Conservation (phyloP, 2,329 filamentous ascomycete species). For the Penicillium polonicum region DNA sequence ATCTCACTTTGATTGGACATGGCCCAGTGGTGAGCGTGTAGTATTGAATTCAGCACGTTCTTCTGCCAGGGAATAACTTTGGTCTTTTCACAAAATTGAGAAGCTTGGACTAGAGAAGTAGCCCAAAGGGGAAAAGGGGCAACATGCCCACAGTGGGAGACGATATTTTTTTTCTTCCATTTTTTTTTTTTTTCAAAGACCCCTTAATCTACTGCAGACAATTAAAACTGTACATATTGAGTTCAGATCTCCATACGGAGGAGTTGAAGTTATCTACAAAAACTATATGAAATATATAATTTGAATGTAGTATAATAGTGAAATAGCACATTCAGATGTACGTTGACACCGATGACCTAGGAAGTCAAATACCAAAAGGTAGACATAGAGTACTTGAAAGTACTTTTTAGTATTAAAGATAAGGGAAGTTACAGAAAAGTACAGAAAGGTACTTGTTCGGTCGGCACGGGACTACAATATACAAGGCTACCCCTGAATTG, state of each 20-base stretch:
- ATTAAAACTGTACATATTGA: not conserved
- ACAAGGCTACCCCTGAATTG: slow-evolving; percentile 14
- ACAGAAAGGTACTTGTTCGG: not conserved
- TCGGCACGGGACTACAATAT: not conserved
- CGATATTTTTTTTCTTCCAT: no score
- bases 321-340: not conserved
- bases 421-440: not conserved
- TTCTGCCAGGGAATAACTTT: not conserved
- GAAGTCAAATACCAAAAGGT: not conserved
- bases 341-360: no score
- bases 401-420: not conserved
- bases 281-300: not conserved
- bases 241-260: not conserved
- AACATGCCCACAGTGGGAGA: not conserved
- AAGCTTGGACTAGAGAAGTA: slow-evolving; percentile 3
- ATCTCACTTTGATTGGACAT: slow-evolving; percentile 12
- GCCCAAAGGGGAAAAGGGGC: slow-evolving; percentile 9
- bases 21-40: slow-evolving; percentile 3
- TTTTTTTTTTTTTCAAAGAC: not conserved
- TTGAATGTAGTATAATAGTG: not conserved
- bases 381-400: not conserved
- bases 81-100: not conserved
- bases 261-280: not conserved
- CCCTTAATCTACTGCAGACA: slow-evolving; percentile 9
- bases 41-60: slow-evolving; percentile 11